Evolutionary conservation across 2,329 filamentous ascomycete genomes (phyloP), one percentile per base, ranked within the genome.

Genomic region (Aspergillus transmontanensis): DNA sequence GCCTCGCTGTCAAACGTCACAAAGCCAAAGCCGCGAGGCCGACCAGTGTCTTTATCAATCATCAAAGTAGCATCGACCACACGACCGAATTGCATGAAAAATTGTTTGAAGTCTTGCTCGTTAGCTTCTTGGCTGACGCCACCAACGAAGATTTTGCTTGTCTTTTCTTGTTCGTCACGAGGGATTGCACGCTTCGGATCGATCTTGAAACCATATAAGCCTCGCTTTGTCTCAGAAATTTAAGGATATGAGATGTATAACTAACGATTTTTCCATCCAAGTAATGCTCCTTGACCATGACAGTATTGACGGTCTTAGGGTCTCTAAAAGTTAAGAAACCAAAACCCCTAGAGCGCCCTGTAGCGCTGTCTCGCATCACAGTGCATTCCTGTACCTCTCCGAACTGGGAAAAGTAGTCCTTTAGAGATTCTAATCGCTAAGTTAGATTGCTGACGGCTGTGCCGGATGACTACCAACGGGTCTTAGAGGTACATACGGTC

Each of bases 31-130:
- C 95, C 95, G 74, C 95, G 87, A 3, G 95, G 95, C 46, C 95
- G 88, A n/a, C 95, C 95, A 0, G 95, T 99, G 78, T 99, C 95
- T 80, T 99, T 99, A 78, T 99, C 95, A 89, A 99, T 99, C 95
- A 99, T 99, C 2, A 99, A 87, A 0, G 95, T 99, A 2, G 95
- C 95, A 80, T 99, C 95, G 45, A 99, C 90, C 23, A 99, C 95
- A 65, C 94, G 90, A 32, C 95, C 95, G 72, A 98, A 99, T 74
- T 97, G 92, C 73, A 91, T 93, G 81, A 99, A 99, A 80, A 97
- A 99, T 64, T 95, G 90, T 75, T 93, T 93, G 78, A 99, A 99
- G 76, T 98, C 93, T 66, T 94, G 90, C 73, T 99, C 95, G 1
- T 93, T 97, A 0, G 94, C 95, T 73, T 99, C 95, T 80, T 98